These are phyloP conservation scores for Rubus parviflorus DNA, from an alignment of 306 rosid genomes.

Conservation along the genomic window DNA sequence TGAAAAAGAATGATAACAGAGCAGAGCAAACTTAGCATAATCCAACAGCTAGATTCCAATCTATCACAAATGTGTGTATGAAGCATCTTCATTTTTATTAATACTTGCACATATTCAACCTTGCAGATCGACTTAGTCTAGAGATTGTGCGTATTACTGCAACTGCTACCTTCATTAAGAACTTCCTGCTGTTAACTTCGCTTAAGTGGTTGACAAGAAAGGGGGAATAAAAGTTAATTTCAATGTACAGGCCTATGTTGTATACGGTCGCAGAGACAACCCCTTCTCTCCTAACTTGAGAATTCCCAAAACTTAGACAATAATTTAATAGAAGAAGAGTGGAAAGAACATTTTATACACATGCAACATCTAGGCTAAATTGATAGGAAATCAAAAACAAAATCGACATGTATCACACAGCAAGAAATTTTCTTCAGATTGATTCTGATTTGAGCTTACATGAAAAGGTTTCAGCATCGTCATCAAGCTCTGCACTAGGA, in stretches of 20 bases:
- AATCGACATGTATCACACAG: neutral
- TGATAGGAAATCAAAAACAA: conserved; percentile 2
- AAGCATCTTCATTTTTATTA: neutral
- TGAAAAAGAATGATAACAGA: neutral
- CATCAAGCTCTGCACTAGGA: conserved; percentile 72
- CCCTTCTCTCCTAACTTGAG: neutral
- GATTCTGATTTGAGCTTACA: conserved; percentile 52
- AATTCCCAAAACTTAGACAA: neutral
- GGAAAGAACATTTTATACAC: neutral
- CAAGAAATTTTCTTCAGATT: neutral
- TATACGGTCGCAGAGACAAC: neutral
- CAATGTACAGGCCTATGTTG: neutral
- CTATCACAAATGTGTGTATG: neutral
- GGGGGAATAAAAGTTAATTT: neutral
- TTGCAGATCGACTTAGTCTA: neutral
- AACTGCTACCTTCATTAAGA: neutral
- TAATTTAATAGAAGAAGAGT: neutral
- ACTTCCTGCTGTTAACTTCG: neutral
- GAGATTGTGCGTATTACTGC: neutral
- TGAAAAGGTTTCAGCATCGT: conserved; percentile 90
- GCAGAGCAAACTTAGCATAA: neutral
- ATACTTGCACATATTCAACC: neutral
- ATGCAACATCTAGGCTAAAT: neutral
- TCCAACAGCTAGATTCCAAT: neutral
- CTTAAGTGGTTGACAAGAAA: neutral